A percentile compares a stretch with the other conserved stretches of the same genome.
Conservation (phyloP, 1,284 basidiomycete species). For the Hypsizygus ulmarius region DNA sequence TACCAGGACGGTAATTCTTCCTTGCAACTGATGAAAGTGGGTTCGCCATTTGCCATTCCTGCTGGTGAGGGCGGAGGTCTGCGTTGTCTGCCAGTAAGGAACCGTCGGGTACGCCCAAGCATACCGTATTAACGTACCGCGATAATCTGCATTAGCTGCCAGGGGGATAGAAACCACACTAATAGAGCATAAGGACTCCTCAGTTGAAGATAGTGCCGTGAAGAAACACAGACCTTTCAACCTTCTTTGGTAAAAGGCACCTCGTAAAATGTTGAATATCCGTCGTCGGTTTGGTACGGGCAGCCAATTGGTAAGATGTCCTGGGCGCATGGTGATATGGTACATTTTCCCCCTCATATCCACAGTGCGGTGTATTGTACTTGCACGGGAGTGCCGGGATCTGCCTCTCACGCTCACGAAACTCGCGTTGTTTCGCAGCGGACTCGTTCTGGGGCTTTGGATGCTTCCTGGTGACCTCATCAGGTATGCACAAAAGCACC, state of each 20-base stretch:
- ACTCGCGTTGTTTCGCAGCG: constrained; percentile 18
- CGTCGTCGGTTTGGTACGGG: constrained; percentile 36
- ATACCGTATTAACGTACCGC: constrained; percentile 35
- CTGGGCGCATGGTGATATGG: constrained; percentile 45
- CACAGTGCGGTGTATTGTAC: constrained; percentile 38
- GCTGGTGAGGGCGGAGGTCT: constrained; percentile 38
- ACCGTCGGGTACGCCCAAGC: background rate
- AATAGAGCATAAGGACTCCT: background rate
- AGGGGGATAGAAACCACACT: constrained; percentile 57
- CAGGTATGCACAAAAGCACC: background rate
- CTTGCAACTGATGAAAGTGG: constrained; percentile 54
- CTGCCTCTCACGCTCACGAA: constrained; percentile 16
- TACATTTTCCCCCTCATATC: constrained; percentile 29
- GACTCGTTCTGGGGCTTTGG: constrained; percentile 27
- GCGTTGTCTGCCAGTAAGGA: background rate
- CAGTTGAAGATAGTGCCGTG: background rate
- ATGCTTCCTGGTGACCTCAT: constrained; percentile 35
- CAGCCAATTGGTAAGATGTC: constrained; percentile 49
- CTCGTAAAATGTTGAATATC: constrained; percentile 51
- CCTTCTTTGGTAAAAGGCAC: constrained; percentile 32
- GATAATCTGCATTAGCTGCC: constrained; percentile 52
- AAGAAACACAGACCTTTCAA: constrained; percentile 34
- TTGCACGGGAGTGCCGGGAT: constrained; percentile 39
- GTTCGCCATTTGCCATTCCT: constrained; percentile 55
- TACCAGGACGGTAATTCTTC: constrained; percentile 48